phyloP scores from a whole-genome alignment of 306 rosid genomes.

The Acacia acuminata region DNA sequence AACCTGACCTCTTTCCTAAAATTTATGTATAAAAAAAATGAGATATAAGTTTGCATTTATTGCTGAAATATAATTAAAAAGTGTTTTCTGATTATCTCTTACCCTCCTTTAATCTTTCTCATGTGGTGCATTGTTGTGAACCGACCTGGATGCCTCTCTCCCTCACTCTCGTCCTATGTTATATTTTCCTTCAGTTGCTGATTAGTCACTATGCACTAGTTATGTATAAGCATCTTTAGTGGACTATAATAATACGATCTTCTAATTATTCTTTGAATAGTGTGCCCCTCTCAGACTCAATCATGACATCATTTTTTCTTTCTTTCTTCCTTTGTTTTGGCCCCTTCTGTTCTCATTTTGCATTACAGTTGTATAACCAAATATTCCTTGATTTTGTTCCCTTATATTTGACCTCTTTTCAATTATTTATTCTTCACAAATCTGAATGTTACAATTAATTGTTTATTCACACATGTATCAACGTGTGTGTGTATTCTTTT shows the following conservation, averaged over 20 bases:
- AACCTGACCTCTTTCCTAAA: no score
- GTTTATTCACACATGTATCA: conserved; percentile 33
- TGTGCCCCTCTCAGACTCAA: conserved; percentile 1
- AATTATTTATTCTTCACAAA: conserved; percentile 15
- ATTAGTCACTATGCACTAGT: conserved; percentile 20
- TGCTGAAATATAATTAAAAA: no score
- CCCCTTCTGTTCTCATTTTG: neutral
- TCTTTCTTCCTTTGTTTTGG: neutral
- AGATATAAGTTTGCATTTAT: no score
- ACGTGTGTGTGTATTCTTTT: conserved; percentile 27
- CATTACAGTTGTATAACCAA: conserved; percentile 40
- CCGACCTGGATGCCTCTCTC: no score
- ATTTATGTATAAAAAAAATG: no score
- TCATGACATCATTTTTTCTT: neutral
- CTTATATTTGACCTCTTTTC: conserved; percentile 32
- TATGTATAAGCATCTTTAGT: conserved; percentile 1
- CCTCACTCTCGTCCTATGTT: no score
- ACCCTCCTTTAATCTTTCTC: no score
- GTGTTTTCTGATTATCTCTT: no score
- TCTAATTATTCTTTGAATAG: neutral
- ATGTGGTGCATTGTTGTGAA: no score
- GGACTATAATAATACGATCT: conserved; percentile 5
- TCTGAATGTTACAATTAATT: neutral
- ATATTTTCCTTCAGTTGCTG: neutral
- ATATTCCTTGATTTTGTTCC: conserved; percentile 24